Base-by-base conservation (phyloP, 441 rosid species). In the Geranium incanum region DNA sequence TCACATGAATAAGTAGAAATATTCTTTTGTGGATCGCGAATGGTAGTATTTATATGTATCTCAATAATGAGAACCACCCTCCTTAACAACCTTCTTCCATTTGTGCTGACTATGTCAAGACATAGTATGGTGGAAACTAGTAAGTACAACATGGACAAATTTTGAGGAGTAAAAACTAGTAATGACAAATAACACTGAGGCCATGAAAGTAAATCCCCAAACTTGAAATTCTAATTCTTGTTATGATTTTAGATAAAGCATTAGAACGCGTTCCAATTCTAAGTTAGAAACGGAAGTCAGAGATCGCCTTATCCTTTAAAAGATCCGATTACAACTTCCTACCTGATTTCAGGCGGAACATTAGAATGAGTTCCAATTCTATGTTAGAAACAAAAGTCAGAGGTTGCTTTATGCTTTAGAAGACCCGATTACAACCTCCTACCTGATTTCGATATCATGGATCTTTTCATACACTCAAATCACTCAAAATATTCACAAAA, bases 401-500 rank as follows among this genome's bases (percentile, higher is more conserved):
- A 13, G 9, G 39, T 18, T 64, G 43, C 3, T 16, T 28, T 74
- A 66, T 63, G 15, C 48, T 73, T 65, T n/a, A 50, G 4, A 50
- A 50, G 59, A 50, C n/a, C 59, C 43, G 7, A 50, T 13, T 50
- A 1, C 0, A 50, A 50, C 15, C 15, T 50, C 15, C 59, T 50
- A 50, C 4, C 59, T 50, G 15, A 50, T n/a, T 50, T 50, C 59
- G 12, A n/a, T 50, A 50, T n/a, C 59, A 50, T 50, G 59, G 15
- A 50, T 11, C 59, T 50, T 8, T 3, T n/a, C 16, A 50, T 50
- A 50, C 59, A 50, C 15, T 50, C 18, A 50, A 50, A 48, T 48
- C 4, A 13, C 0, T 1, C 16, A 50, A 45, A 45, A 38, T 19
- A 52, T 52, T 52, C 18, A n/a, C 60, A 52, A 52, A 52, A 18